Evolutionary conservation across 2,329 filamentous ascomycete genomes (phyloP).

Genomic region (Dactylellina parvicollis): DNA sequence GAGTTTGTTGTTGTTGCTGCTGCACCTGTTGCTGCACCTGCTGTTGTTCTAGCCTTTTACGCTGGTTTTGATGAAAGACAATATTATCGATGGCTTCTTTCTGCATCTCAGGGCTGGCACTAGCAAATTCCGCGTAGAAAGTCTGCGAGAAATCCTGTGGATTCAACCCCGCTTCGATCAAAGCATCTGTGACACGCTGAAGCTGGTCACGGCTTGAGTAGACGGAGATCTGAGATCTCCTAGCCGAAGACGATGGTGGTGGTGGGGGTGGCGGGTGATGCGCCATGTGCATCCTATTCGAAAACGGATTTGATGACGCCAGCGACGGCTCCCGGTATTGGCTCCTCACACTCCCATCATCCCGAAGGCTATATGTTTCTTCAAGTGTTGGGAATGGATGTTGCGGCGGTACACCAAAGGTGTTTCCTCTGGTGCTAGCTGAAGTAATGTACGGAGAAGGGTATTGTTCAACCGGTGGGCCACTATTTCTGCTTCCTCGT

Average conservation of each 20-base stretch:
- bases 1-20: conserved; percentile 6
- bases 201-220: conserved; percentile 42
- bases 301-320: conserved; percentile 47
- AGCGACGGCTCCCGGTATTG: conserved; percentile 48
- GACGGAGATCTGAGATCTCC: conserved; percentile 30
- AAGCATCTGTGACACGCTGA: conserved; percentile 27
- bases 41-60: conserved; percentile 36
- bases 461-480: conserved; percentile 25
- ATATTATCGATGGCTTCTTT: conserved; percentile 48
- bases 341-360: conserved; percentile 48
- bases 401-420: conserved; percentile 25
- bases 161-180: conserved; percentile 37
- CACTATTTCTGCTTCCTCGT: conserved; percentile 29
- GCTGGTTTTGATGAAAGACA: conserved; percentile 36
- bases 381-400: conserved; percentile 43
- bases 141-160: conserved; percentile 37
- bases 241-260: conserved; percentile 18
- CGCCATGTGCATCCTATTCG: conserved; percentile 43
- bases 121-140: conserved; percentile 48
- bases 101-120: conserved; percentile 43
- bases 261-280: conserved; percentile 40
- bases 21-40: conserved; percentile 23
- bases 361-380: conserved; percentile 40
- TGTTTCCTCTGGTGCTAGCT: conserved; percentile 30
- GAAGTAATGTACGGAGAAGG: conserved; percentile 43